Conservation (phyloP, 2,329 filamentous ascomycete genomes). For the Neodidymelliopsis sp. region DNA sequence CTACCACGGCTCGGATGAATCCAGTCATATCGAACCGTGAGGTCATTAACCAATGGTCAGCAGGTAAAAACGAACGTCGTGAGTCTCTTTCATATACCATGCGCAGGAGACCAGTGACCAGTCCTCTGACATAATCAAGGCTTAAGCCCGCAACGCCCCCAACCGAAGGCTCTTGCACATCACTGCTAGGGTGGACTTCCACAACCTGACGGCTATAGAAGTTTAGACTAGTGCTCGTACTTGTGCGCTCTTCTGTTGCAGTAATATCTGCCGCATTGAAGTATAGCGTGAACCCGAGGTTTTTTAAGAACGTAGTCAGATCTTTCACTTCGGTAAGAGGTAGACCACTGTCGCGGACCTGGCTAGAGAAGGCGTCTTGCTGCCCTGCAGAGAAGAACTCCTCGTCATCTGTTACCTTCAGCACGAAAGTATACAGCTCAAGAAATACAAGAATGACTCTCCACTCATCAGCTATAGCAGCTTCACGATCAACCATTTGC, state of each 20-base stretch:
- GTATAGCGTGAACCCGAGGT: slow-evolving; percentile 86
- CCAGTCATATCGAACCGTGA: slow-evolving; percentile 84
- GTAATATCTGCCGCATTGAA: slow-evolving; percentile 77
- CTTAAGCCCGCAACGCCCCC: slow-evolving; percentile 75
- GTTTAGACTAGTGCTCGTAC: slow-evolving; percentile 54
- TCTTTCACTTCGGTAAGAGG: slow-evolving; percentile 73
- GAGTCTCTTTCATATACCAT: slow-evolving; percentile 96
- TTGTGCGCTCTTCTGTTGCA: slow-evolving; percentile 54
- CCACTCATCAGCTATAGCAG: slow-evolving; percentile 75
- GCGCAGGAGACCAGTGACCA: slow-evolving; percentile 80
- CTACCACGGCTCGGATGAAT: slow-evolving; percentile 85
- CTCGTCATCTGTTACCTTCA: slow-evolving; percentile 94
- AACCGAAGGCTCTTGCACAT: slow-evolving; percentile 54
- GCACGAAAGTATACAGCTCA: slow-evolving; percentile 90
- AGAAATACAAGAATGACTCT: slow-evolving; percentile 87
- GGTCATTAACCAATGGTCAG: slow-evolving; percentile 95
- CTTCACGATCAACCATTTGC: slow-evolving; percentile 42
- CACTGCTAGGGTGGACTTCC: slow-evolving; percentile 37
- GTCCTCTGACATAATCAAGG: slow-evolving; percentile 77
- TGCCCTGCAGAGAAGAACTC: slow-evolving; percentile 78
- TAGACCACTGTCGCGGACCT: slow-evolving; percentile 68
- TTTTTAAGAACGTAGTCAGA: slow-evolving; percentile 86
- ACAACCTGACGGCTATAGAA: slow-evolving; percentile 40
- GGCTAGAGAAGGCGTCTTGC: slow-evolving; percentile 34
- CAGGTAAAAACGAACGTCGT: slow-evolving; percentile 79